A percentile compares a stretch with the other conserved stretches of the same genome.
These are phyloP conservation scores for Vishniacozyma victoriae DNA, from an alignment of 768 basidiomycete species.

Conservation along the genomic window DNA sequence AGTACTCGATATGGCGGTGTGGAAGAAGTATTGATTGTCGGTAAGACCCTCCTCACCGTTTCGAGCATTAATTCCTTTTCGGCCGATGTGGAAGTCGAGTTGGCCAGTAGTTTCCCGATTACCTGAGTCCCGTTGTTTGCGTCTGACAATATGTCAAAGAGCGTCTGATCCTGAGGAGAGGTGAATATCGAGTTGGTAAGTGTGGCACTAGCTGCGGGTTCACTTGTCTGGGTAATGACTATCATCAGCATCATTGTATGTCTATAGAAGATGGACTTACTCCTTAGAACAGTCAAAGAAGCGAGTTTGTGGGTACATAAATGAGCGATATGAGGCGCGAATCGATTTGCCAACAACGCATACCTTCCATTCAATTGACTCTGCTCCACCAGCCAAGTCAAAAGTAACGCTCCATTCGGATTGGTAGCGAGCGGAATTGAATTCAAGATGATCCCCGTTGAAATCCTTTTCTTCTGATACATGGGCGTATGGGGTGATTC, in stretches of 20 bases:
- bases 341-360: slow-evolving; percentile 85
- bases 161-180: slow-evolving; percentile 80
- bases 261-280: slow-evolving; percentile 20
- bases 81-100: slow-evolving; percentile 68
- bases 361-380: slow-evolving; percentile 95
- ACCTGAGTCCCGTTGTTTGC: slow-evolving; percentile 77
- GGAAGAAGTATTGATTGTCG: slow-evolving; percentile 81
- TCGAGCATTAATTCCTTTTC: slow-evolving; percentile 69
- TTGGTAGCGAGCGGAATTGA: slow-evolving; percentile 96
- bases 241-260: neutral
- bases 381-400: slow-evolving; percentile 95
- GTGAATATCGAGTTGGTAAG: slow-evolving; percentile 85
- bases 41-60: slow-evolving; percentile 81
- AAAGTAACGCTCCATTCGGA: slow-evolving; percentile 87
- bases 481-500: slow-evolving; percentile 81
- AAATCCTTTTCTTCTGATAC: slow-evolving; percentile 90
- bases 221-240: slow-evolving; percentile 90
- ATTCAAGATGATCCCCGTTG: slow-evolving; percentile 89
- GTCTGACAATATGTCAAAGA: slow-evolving; percentile 89
- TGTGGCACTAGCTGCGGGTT: slow-evolving; percentile 76
- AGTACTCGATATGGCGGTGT: slow-evolving; percentile 89
- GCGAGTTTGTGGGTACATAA: slow-evolving; percentile 97
- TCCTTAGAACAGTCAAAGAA: slow-evolving; percentile 85
- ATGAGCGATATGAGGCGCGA: slow-evolving; percentile 92
- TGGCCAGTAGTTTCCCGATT: slow-evolving; percentile 82